Evolutionary conservation across 148 eudicot genomes (phyloP).

Genomic region (Camellia lanceoleosa): DNA sequence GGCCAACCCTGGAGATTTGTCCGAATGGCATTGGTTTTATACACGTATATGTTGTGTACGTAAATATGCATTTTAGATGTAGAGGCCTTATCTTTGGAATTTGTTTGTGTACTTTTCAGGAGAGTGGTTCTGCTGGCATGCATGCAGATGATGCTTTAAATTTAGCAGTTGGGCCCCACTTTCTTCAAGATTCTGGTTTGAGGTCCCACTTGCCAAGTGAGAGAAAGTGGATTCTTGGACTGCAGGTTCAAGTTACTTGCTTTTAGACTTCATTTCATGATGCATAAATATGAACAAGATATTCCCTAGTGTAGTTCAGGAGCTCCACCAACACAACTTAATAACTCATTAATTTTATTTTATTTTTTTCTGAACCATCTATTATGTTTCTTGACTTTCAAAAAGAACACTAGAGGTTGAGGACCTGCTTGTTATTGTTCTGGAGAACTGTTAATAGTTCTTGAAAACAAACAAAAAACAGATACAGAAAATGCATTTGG

Average conservation of each 20-base stretch:
- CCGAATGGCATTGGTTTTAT: background rate
- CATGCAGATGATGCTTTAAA: slow-evolving; percentile 23
- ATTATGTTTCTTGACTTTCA: background rate
- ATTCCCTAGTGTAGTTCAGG: background rate
- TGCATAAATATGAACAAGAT: background rate
- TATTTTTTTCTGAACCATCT: background rate
- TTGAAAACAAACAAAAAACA: background rate
- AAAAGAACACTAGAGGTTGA: background rate
- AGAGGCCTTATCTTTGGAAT: background rate
- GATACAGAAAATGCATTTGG: background rate
- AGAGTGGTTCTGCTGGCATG: slow-evolving; percentile 19
- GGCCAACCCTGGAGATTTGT: background rate
- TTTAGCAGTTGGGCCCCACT: slow-evolving; percentile 8
- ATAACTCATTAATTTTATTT: too few relatives aligned
- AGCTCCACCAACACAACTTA: background rate
- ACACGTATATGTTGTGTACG: background rate
- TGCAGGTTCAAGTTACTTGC: slow-evolving; percentile 35
- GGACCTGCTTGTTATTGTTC: background rate
- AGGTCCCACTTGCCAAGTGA: slow-evolving; percentile 28
- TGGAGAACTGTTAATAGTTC: background rate
- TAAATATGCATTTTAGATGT: slow-evolving; percentile 1
- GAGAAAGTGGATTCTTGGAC: slow-evolving; percentile 52
- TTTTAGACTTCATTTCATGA: background rate
- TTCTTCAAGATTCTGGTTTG: slow-evolving; percentile 22
- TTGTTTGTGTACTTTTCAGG: slow-evolving; percentile 27